These are phyloP conservation scores for Spatholobus suberectus DNA, from an alignment of 306 rosid genomes.

Conservation along the genomic window DNA sequence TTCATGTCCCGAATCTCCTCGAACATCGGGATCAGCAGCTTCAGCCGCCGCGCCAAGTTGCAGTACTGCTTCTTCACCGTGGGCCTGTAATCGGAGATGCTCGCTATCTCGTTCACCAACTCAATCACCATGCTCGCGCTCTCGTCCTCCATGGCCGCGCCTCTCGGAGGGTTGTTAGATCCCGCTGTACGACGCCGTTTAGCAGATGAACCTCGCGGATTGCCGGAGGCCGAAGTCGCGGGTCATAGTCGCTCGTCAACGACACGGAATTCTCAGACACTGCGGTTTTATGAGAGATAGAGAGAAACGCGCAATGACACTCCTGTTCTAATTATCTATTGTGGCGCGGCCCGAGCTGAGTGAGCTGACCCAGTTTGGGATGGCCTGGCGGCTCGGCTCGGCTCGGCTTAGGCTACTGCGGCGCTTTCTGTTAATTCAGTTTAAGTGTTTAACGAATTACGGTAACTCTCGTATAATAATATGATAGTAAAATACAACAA, in stretches of 20 bases:
- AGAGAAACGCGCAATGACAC: conserved; percentile 36
- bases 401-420: conserved; percentile 21
- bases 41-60: conserved; percentile 85
- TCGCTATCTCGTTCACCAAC: conserved; percentile 66
- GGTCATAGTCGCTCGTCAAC: conserved; percentile 40
- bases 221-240: conserved; percentile 38
- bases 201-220: background rate
- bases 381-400: background rate
- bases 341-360: conserved; percentile 52
- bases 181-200: conserved; percentile 41
- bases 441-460: conserved; percentile 15
- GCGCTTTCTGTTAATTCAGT: conserved; percentile 45
- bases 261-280: background rate
- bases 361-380: conserved; percentile 43
- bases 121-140: conserved; percentile 62
- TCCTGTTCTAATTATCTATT: background rate
- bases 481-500: background rate
- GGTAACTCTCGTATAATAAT: background rate
- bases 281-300: background rate
- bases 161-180: conserved; percentile 22
- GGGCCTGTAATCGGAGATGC: conserved; percentile 81
- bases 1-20: conserved; percentile 87
- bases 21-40: conserved; percentile 88
- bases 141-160: conserved; percentile 71
- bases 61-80: conserved; percentile 89